Percentiles rank a stretch among this genome's conserved stretches.
Conservation (phyloP, 2,329 filamentous ascomycete genomes). For the Tolypocladium sp. region DNA sequence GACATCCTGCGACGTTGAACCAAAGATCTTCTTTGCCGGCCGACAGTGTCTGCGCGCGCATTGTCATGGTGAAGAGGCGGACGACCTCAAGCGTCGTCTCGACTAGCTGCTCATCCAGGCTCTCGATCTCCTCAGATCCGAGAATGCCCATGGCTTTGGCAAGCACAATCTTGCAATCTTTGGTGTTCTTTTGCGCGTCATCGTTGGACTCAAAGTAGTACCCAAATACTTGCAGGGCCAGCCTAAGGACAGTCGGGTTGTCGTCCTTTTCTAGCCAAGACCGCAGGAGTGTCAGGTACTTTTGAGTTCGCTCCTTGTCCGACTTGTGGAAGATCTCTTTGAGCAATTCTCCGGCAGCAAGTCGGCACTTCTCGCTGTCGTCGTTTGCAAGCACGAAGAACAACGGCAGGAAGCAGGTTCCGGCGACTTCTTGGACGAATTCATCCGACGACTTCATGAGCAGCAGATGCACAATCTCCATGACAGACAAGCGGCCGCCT, state of each 20-base stretch:
- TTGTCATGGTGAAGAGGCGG: constrained; percentile 56
- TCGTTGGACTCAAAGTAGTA: constrained; percentile 70
- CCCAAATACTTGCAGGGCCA: constrained; percentile 72
- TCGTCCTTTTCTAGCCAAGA: constrained; percentile 69
- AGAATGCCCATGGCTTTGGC: constrained; percentile 45
- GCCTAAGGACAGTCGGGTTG: constrained; percentile 59
- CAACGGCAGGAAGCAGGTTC: constrained; percentile 76
- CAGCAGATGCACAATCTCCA: constrained; percentile 85
- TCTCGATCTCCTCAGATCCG: constrained; percentile 40
- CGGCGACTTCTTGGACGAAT: constrained; percentile 71
- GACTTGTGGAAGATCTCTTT: constrained; percentile 74
- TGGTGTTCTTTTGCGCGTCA: constrained; percentile 48
- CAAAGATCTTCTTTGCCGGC: constrained; percentile 57
- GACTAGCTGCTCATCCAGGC: constrained; percentile 60
- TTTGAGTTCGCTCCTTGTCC: constrained; percentile 60
- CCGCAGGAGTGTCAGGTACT: constrained; percentile 61
- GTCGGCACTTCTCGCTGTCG: constrained; percentile 73
- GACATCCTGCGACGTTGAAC: constrained; percentile 55
- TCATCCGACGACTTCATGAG: constrained; percentile 76
- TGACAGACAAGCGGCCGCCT: constrained; percentile 81
- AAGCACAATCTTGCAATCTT: constrained; percentile 58
- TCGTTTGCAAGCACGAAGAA: constrained; percentile 84
- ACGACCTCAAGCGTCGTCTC: constrained; percentile 65
- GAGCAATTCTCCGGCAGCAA: constrained; percentile 71
- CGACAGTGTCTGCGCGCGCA: constrained; percentile 55